These are phyloP conservation scores for cucumber (Cucumis sativus) DNA, from an alignment of 306 rosid genomes.

Conservation along the genomic window DNA sequence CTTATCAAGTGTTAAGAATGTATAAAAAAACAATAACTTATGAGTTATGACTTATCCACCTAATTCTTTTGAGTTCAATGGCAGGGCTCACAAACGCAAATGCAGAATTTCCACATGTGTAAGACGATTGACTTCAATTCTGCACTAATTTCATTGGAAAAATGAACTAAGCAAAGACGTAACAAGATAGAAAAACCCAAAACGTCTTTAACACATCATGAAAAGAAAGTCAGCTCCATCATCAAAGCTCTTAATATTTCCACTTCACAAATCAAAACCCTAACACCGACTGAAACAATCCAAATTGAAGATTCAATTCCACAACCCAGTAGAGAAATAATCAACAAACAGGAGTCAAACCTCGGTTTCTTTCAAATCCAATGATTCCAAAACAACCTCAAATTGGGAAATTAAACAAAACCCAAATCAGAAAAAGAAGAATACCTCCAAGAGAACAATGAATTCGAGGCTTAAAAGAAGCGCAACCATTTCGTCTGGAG, in stretches of 20 bases:
- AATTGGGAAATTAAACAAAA: not conserved
- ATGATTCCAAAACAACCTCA: not conserved
- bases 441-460: slow-evolving; percentile 59
- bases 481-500: slow-evolving; percentile 15
- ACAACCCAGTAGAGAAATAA: not conserved
- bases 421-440: not conserved
- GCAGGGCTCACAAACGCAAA: not conserved
- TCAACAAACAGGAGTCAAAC: not conserved
- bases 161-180: not conserved
- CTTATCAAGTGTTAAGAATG: not conserved
- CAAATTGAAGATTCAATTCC: not conserved
- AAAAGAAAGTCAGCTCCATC: not conserved
- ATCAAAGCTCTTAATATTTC: not conserved
- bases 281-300: not conserved
- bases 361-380: not conserved
- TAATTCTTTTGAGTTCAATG: not conserved
- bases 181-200: not conserved
- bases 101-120: not conserved
- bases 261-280: not conserved
- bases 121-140: not conserved
- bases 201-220: not conserved
- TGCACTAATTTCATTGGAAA: not conserved
- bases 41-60: not conserved
- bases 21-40: not conserved
- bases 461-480: slow-evolving; percentile 27